A percentile compares a stretch with the other conserved stretches of the same genome.
Evolutionary conservation across 768 basidiomycete species (phyloP).

Genomic region (Infundibulicybe gibba): DNA sequence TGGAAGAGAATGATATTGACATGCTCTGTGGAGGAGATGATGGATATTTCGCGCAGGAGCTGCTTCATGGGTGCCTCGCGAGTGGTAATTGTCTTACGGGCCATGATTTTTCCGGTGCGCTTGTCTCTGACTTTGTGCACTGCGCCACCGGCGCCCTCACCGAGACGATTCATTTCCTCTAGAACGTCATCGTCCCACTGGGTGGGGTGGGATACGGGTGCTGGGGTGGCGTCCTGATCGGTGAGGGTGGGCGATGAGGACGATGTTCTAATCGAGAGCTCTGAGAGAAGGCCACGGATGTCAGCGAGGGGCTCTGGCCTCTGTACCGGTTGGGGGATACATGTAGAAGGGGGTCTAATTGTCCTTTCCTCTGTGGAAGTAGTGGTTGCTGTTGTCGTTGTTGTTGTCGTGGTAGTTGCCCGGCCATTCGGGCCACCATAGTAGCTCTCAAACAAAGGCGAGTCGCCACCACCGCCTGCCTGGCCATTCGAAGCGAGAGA

Average conservation of each 20-base stretch:
- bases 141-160: constrained; percentile 95
- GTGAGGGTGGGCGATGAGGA: constrained; percentile 10
- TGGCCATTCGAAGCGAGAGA: constrained; percentile 8
- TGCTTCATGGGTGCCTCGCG: constrained; percentile 90
- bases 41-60: constrained; percentile 87
- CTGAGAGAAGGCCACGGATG: constrained; percentile 33
- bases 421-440: constrained; percentile 36
- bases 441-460: constrained; percentile 33
- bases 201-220: constrained; percentile 17
- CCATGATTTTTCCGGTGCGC: constrained; percentile 78
- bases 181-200: constrained; percentile 70
- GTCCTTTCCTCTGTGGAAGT: constrained; percentile 36
- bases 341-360: constrained; percentile 34
- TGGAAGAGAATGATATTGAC: constrained; percentile 89
- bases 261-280: constrained; percentile 26
- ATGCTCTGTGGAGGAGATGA: constrained; percentile 82
- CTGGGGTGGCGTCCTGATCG: constrained; percentile 17
- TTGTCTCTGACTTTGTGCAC: constrained; percentile 91
- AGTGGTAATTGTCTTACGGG: constrained; percentile 92
- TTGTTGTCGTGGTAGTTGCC: constrained; percentile 13
- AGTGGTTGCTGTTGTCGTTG: constrained; percentile 15
- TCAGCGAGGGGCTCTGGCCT: constrained; percentile 31
- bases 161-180: constrained; percentile 75
- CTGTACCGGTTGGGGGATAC: constrained; percentile 24
- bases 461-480: constrained; percentile 15